Percentiles rank a stretch among this genome's conserved stretches.
Conservation (phyloP, 176 grass and related monocot species). For the Oryza glaberrima region DNA sequence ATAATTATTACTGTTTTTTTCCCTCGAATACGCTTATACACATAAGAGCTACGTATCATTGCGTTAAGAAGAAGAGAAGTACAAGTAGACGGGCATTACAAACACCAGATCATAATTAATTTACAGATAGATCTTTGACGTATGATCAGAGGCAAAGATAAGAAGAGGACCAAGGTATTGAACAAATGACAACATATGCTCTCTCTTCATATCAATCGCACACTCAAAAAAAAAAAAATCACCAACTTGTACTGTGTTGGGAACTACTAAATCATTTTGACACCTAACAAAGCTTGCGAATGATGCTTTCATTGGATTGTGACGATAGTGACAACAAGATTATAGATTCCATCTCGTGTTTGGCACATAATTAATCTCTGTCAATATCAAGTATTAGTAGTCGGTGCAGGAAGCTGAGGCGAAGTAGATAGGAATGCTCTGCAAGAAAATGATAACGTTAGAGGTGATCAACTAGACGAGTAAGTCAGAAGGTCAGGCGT, state of each 20-base stretch:
- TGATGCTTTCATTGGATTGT: background rate
- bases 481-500: background rate
- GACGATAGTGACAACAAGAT: conserved; percentile 16
- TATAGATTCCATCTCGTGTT: background rate
- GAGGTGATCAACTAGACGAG: background rate
- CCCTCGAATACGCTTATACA: background rate
- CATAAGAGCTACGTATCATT: background rate
- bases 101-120: background rate
- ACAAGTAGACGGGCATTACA: background rate
- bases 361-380: conserved; percentile 17
- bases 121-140: background rate
- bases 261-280: conserved; percentile 24
- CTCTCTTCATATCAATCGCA: background rate
- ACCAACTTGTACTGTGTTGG: background rate
- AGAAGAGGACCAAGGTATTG: background rate
- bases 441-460: background rate
- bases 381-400: background rate
- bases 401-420: conserved; percentile 14
- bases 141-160: conserved; percentile 17
- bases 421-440: conserved; percentile 6
- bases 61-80: background rate
- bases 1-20: background rate
- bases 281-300: background rate
- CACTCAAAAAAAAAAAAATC: background rate
- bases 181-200: conserved; percentile 48